These are phyloP conservation scores for Niebla homalea DNA, from an alignment of 495 filamentous ascomycete genomes.

Conservation along the genomic window DNA sequence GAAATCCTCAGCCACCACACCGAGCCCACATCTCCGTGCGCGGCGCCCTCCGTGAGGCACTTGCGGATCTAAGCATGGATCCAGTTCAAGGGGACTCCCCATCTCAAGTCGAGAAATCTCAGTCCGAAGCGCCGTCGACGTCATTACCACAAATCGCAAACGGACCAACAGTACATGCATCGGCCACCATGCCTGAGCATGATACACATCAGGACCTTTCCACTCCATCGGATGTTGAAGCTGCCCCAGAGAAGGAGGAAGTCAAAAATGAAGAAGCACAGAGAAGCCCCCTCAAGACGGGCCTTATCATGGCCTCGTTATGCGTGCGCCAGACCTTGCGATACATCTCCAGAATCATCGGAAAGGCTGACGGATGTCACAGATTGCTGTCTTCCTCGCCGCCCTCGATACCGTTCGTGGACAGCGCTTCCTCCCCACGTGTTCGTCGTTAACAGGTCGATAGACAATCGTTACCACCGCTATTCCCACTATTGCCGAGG, in stretches of 20 bases:
- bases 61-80: no score
- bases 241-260: background rate
- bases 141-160: background rate
- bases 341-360: background rate
- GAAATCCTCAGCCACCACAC: no score
- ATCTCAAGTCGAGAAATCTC: no score
- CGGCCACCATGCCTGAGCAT: background rate
- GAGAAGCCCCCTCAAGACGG: conserved; percentile 36
- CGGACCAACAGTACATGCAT: background rate
- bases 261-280: conserved; percentile 24
- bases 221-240: conserved; percentile 8
- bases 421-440: background rate
- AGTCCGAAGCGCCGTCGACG: background rate
- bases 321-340: conserved; percentile 25
- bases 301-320: conserved; percentile 36
- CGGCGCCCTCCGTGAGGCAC: no score
- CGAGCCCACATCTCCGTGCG: no score
- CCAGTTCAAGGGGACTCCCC: no score
- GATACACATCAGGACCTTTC: background rate
- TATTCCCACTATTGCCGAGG: conserved; percentile 48
- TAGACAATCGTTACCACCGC: conserved; percentile 42
- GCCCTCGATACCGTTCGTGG: conserved; percentile 38
- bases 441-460: background rate
- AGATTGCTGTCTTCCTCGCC: conserved; percentile 40
- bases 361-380: conserved; percentile 7